Evolutionary conservation across 495 filamentous ascomycete species (phyloP), one percentile per base, ranked within the genome.

Genomic region (Monascus purpureus): DNA sequence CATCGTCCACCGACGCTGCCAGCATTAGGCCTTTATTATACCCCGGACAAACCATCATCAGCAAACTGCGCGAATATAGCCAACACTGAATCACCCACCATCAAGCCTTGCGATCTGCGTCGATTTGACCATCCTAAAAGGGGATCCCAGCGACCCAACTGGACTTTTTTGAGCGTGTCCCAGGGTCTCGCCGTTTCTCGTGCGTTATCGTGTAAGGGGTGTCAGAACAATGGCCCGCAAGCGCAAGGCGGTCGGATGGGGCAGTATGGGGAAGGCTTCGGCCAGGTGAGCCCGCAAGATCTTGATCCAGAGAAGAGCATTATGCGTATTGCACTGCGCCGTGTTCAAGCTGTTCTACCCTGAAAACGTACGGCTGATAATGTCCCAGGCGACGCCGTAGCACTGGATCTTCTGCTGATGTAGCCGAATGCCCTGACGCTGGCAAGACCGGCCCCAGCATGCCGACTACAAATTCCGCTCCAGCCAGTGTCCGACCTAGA

Each of bases 61-160:
- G 54, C 44, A 39, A 29, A 26, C 40, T 28, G 22, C 25, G 25
- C 20, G 19, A 23, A 6, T 8, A 22, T 18, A 29, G 7, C 23
- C 13, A 33, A 31, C 35, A 36, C 22, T 17, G 13, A 8, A 16
- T 23, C 15, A 31, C 67, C 38, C 60, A 93, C 88, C 88, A 61
- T 97, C 90, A 32, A 97, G 67, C 52, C 90, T 70, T 31, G 82
- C 77, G 46, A 97, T 95, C 54, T 92, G 82, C 25, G 90, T 97
- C 52, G 86, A 92, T 57, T 77, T 80, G 41, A 96, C 88, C 90
- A 95, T 95, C 19, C 47, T 71, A 55, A 31, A 22, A 12, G 20
- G 9, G 5, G 9, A 22, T 9, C 4, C 4, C 20, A 22, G 9
- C 20, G 9, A 22, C 20, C 20, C 20, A 22, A 27, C 20, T n/a